These are phyloP conservation scores for Cladosporium sp. DNA, from an alignment of 2,329 filamentous ascomycete genomes.

Conservation along the genomic window DNA sequence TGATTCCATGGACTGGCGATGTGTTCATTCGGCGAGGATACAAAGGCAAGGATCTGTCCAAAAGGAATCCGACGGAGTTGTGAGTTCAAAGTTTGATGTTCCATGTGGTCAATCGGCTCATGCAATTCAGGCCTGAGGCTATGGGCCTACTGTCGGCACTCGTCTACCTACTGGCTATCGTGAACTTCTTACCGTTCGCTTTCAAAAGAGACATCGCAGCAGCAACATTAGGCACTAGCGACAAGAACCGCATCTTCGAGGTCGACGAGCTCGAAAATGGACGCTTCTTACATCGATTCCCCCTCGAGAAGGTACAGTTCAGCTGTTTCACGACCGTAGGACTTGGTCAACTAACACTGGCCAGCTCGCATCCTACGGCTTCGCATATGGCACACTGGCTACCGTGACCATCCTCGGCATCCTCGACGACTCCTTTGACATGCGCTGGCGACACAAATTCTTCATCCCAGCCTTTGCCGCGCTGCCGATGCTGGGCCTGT, in stretches of 20 bases:
- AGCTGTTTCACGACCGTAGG: neutral
- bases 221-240: slow-evolving; percentile 88
- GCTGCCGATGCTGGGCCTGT: slow-evolving; percentile 90
- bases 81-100: slow-evolving; percentile 36
- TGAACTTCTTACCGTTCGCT: slow-evolving; percentile 90
- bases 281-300: slow-evolving; percentile 83
- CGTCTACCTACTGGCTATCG: slow-evolving; percentile 84
- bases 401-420: slow-evolving; percentile 87
- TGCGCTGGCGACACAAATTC: slow-evolving; percentile 98
- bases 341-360: slow-evolving; percentile 2
- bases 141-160: slow-evolving; percentile 93
- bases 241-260: slow-evolving; percentile 77
- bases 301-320: slow-evolving; percentile 74
- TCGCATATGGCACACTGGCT: slow-evolving; percentile 88
- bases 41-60: slow-evolving; percentile 86
- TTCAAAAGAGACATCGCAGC: slow-evolving; percentile 98
- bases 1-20: slow-evolving; percentile 90
- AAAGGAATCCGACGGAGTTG: slow-evolving; percentile 70
- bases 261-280: slow-evolving; percentile 72
- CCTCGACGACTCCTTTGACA: slow-evolving; percentile 94
- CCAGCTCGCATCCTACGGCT: slow-evolving; percentile 89
- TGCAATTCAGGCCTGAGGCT: slow-evolving; percentile 66
- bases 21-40: slow-evolving; percentile 84
- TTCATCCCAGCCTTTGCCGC: slow-evolving; percentile 93
- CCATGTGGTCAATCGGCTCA: neutral